A percentile compares a stretch with the other conserved stretches of the same genome.
phyloP scores from a whole-genome alignment of 148 eudicot genomes.

The Gaultheria prostrata region DNA sequence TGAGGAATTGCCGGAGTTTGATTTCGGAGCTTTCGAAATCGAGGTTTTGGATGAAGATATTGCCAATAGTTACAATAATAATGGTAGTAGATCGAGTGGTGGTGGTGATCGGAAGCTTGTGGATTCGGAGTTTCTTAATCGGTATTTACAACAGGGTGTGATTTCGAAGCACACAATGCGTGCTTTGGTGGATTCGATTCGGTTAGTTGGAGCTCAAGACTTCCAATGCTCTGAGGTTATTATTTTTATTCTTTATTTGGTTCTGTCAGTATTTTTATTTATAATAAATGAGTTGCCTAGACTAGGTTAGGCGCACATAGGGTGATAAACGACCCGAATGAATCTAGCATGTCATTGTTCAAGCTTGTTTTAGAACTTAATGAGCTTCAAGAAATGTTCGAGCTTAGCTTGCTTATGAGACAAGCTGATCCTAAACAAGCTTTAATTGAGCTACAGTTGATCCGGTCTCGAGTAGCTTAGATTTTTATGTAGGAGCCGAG shows the following conservation, averaged over 20 bases:
- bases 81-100: slow-evolving; percentile 2
- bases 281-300: too few relatives aligned
- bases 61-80: neutral
- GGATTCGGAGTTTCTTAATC: slow-evolving; percentile 43
- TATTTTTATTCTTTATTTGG: neutral
- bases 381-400: too few relatives aligned
- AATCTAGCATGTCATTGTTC: too few relatives aligned
- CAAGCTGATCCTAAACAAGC: too few relatives aligned
- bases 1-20: slow-evolving; percentile 71
- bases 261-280: too few relatives aligned
- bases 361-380: too few relatives aligned
- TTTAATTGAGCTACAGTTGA: too few relatives aligned
- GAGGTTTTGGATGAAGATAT: slow-evolving; percentile 15
- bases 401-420: too few relatives aligned
- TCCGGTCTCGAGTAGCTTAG: too few relatives aligned
- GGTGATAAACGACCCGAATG: too few relatives aligned
- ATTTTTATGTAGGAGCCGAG: too few relatives aligned
- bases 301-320: too few relatives aligned
- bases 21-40: slow-evolving; percentile 62
- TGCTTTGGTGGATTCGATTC: slow-evolving; percentile 54
- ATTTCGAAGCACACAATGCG: slow-evolving; percentile 72
- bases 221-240: slow-evolving; percentile 76
- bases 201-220: slow-evolving; percentile 38
- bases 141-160: slow-evolving; percentile 42
- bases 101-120: slow-evolving; percentile 35